Evolutionary conservation across 176 grass and related monocot genomes (phyloP).

Genomic region (Musa troglodytarum): DNA sequence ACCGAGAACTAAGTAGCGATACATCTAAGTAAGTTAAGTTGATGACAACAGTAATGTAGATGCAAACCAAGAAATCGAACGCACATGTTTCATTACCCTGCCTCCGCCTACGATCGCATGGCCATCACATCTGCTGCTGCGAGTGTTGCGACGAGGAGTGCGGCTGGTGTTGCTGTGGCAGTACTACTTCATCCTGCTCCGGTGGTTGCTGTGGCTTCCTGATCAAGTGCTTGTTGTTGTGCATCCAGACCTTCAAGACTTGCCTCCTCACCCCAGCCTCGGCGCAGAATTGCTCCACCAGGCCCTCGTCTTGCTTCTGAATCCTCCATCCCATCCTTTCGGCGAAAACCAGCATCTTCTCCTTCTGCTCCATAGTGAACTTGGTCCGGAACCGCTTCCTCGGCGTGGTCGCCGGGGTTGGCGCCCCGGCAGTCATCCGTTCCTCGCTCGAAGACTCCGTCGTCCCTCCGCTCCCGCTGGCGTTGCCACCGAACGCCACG

Average conservation of each 20-base stretch:
- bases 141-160: background rate
- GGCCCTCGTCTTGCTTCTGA: background rate
- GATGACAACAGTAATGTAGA: too few relatives aligned
- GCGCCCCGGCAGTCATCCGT: background rate
- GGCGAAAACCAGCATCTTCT: constrained; percentile 6
- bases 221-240: constrained; percentile 80
- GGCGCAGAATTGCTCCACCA: background rate
- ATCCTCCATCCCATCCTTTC: background rate
- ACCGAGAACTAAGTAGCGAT: too few relatives aligned
- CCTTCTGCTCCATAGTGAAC: constrained; percentile 9
- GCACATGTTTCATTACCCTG: too few relatives aligned
- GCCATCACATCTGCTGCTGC: background rate
- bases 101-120: too few relatives aligned
- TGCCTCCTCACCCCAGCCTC: constrained; percentile 35
- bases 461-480: background rate
- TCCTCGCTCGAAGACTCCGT: constrained; percentile 5
- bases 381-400: constrained; percentile 15
- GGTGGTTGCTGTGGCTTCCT: background rate
- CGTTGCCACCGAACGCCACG: background rate
- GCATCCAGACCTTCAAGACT: constrained; percentile 98
- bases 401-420: background rate
- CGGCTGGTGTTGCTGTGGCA: background rate
- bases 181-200: background rate
- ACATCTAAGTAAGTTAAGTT: too few relatives aligned
- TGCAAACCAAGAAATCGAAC: too few relatives aligned